phyloP scores from a whole-genome alignment of 352 stramenopile species.

The Phytophthora sp. region DNA sequence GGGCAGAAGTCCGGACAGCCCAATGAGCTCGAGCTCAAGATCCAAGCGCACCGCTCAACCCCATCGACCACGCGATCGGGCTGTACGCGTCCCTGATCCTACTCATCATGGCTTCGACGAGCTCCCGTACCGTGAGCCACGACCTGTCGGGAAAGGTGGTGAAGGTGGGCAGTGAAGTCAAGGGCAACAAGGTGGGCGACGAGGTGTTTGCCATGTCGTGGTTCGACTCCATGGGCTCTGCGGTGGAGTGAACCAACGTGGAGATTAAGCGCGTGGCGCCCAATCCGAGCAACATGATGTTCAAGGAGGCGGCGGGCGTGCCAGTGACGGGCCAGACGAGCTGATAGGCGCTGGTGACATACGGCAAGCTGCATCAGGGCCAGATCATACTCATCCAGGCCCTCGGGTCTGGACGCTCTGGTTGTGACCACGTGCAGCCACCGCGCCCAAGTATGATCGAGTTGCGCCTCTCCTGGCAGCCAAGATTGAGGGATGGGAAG shows the following conservation, averaged over 20 bases:
- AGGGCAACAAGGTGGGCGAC: conserved; percentile 36
- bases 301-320: conserved; percentile 42
- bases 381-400: conserved; percentile 55
- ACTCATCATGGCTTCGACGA: too few species aligned
- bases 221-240: conserved; percentile 23
- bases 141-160: too few species aligned
- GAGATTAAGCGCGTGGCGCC: conserved; percentile 33
- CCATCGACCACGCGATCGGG: too few species aligned
- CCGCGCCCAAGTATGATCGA: not conserved
- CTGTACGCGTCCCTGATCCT: too few species aligned
- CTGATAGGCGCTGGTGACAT: conserved; percentile 39
- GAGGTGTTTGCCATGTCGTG: conserved; percentile 37
- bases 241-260: conserved; percentile 51
- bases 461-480: not conserved
- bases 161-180: conserved; percentile 43
- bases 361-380: conserved; percentile 38
- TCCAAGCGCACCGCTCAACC: conserved; percentile 28
- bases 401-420: conserved; percentile 49
- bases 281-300: conserved; percentile 51
- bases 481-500: too few species aligned
- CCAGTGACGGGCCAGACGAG: conserved; percentile 26
- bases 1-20: conserved; percentile 12
- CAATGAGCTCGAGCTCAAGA: conserved; percentile 30
- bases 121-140: conserved; percentile 25
- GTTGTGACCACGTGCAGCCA: conserved; percentile 46